Conservation (phyloP, 805 yeast species). For the Monosporozyma servazzii region DNA sequence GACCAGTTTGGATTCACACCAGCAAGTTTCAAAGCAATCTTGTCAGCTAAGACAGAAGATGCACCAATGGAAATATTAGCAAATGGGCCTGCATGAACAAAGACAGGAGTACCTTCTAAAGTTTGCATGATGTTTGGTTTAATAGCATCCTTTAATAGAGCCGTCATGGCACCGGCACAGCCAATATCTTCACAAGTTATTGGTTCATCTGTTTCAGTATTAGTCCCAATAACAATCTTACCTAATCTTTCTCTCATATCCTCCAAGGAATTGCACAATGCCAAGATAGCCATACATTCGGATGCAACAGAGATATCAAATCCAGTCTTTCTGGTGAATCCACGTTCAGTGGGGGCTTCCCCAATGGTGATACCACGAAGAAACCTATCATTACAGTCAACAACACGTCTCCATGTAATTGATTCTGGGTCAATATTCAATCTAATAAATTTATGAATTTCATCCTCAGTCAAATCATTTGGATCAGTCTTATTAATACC, state of each 20-base stretch:
- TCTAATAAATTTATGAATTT: slow-evolving; percentile 64
- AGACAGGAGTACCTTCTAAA: slow-evolving; percentile 93
- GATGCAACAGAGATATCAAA: slow-evolving; percentile 97
- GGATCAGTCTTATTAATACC: slow-evolving; percentile 81
- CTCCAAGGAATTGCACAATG: slow-evolving; percentile 63
- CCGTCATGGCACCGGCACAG: slow-evolving; percentile 94
- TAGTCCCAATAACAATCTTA: slow-evolving; percentile 76
- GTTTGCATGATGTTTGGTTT: slow-evolving; percentile 97
- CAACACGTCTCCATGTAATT: slow-evolving; percentile 86
- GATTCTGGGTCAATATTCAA: slow-evolving; percentile 84
- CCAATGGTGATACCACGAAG: slow-evolving; percentile 85
- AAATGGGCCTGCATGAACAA: slow-evolving; percentile 97
- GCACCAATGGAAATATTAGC: slow-evolving; percentile 98
- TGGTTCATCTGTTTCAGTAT: slow-evolving; percentile 50
- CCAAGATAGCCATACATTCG: slow-evolving; percentile 92
- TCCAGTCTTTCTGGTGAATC: slow-evolving; percentile 75
- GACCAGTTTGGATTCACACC: slow-evolving; percentile 38
- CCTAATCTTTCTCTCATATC: slow-evolving; percentile 89
- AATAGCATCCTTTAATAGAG: slow-evolving; percentile 88
- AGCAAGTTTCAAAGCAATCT: slow-evolving; percentile 82
- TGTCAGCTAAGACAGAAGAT: slow-evolving; percentile 87
- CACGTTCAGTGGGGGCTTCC: slow-evolving; percentile 88
- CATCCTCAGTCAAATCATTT: slow-evolving; percentile 68
- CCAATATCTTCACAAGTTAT: slow-evolving; percentile 92
- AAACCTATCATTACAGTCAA: slow-evolving; percentile 88